Evolutionary conservation across 2,329 filamentous ascomycete genomes (phyloP), one percentile per base, ranked within the genome.

Genomic region (Helicocarpus griseus): DNA sequence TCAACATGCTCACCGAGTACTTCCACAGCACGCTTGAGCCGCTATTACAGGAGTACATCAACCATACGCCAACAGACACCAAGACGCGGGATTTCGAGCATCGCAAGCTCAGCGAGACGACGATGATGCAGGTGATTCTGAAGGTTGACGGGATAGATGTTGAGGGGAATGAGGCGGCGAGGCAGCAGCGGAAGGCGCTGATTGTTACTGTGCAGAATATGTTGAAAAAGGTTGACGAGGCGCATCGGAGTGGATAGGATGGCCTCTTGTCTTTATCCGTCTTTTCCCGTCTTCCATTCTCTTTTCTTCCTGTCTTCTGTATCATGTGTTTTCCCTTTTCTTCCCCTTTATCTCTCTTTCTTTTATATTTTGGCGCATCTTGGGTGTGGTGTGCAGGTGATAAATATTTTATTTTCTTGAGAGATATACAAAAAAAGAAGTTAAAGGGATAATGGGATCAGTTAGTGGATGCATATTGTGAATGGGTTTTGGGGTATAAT

Each of bases 71-170:
- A 0, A 52, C 57, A 0, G 71, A 75, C 8, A 40, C 56, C 5
- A 69, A 72, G 56, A 60, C 63, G 31, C 65, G 70, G 33, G 67
- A 68, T 22, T 69, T 68, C 50, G 72, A 75, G 55, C 65, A 74
- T 54, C 69, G 65, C 53, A 71, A 67, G 48, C 56, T 75, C 41
- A 68, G 62, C 50, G 73, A 75, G 60, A 71, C 65, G 1, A 67
- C 73, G 9, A 54, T 74, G 58, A 60, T 63, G 17, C 69, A 74
- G 56, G 62, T 74, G 14, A 60, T 73, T 45, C 53, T 75, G 52
- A 73, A 73, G 77, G 67, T 94, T 4, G 85, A 90, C 60, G 80
- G 86, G 5, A 71, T 96, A 11, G 85, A 93, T 57, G 72, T 74
- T 2, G 87, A 94, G 60, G 82, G 86, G 65, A 66, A 76, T 5